Evolutionary conservation across 2,329 filamentous ascomycete species (phyloP), one percentile per base, ranked within the genome.

Genomic region (Acrodontium crateriforme): DNA sequence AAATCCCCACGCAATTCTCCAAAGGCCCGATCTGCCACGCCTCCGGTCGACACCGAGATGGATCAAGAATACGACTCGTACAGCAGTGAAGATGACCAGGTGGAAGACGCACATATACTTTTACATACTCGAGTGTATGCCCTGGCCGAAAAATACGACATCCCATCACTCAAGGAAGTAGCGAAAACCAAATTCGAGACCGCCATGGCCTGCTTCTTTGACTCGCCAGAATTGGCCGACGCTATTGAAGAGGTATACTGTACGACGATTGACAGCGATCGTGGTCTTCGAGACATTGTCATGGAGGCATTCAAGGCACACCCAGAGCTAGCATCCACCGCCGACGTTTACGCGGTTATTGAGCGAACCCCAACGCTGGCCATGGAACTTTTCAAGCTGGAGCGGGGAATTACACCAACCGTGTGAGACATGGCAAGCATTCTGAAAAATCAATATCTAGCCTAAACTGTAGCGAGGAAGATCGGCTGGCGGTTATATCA

Each of bases 111-210:
- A 5, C 52, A 62, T 40, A 50, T 64, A 5, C 37, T 64, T 25
- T 51, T 55, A 10, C 62, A 65, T 38, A 55, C 59, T 9, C 56
- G 57, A 28, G 56, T 65, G 20, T 65, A 65, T 40, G 59, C 60
- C 18, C 53, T 65, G 14, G 62, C 59, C 7, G 62, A 65, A 42
- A 65, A 65, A 50, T 65, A 64, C 42, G 60, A 59, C 36, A 61
- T 65, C 27, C 45, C 53, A 15, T 54, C 57, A 17, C 46, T 65
- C 21, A 65, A 65, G 44, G 41, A 49, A 6, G 49, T 65, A 16
- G 55, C 62, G 19, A 50, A 49, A 31, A 49, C 44, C 25, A 65
- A 65, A 39, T 65, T 64, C 39, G 54, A 59, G 21, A 48, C 55
- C 32, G 55, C 61, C 25, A 45, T 62, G 29, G 52, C 57, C 12